These are phyloP conservation scores for Starmerella floricola DNA, from an alignment of 805 yeast genomes.

Conservation along the genomic window DNA sequence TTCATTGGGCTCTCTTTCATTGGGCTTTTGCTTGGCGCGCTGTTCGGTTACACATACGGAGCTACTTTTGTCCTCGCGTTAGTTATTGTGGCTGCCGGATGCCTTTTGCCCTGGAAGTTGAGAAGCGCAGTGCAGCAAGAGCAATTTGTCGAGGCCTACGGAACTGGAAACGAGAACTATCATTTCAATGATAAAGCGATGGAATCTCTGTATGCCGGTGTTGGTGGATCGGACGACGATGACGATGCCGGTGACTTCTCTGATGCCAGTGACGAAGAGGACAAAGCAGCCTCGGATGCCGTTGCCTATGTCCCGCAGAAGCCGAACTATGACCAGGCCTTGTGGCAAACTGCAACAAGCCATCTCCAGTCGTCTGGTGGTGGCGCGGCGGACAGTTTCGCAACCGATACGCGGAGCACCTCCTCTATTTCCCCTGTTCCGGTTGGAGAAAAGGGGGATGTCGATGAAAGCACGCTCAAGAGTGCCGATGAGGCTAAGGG, in stretches of 20 bases:
- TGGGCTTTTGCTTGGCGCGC: too few species aligned
- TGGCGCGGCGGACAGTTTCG: not conserved
- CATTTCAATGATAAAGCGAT: not conserved
- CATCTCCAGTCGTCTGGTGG: not conserved
- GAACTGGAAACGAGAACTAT: not conserved
- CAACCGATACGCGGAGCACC: not conserved
- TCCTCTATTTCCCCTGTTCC: too few species aligned
- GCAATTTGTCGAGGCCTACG: not conserved
- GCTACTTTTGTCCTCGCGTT: too few species aligned
- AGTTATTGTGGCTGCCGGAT: too few species aligned
- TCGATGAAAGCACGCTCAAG: slow-evolving; percentile 4
- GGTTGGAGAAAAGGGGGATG: too few species aligned
- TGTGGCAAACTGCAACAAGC: too few species aligned
- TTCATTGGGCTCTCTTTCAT: too few species aligned
- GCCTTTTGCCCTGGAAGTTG: too few species aligned
- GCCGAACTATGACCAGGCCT: not conserved
- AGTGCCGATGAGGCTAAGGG: not conserved
- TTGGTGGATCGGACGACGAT: slow-evolving; percentile 3
- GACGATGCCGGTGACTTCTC: slow-evolving; percentile 18
- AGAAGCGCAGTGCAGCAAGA: not conserved
- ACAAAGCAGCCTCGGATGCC: not conserved
- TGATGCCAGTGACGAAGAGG: slow-evolving; percentile 16
- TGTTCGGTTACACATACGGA: too few species aligned
- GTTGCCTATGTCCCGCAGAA: slow-evolving; percentile 10
- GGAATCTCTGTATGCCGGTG: not conserved